These are phyloP conservation scores for Acer campestre DNA, from an alignment of 345 rosid species.

Conservation along the genomic window DNA sequence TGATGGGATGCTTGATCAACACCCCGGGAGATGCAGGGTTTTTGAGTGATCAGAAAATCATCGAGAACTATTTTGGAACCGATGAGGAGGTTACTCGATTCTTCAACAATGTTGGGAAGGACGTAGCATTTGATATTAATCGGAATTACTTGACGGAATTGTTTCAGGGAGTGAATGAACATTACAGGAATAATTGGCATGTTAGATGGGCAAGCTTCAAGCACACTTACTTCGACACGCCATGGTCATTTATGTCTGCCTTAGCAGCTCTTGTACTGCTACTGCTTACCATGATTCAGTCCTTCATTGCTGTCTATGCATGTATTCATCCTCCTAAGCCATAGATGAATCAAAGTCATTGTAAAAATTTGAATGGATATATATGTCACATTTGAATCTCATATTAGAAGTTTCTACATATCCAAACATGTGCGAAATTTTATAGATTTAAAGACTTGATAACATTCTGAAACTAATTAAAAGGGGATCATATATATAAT, in stretches of 20 bases:
- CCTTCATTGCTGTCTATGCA: constrained; percentile 41
- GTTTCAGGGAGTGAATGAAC: constrained; percentile 52
- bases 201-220: constrained; percentile 57
- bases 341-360: background rate
- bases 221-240: constrained; percentile 51
- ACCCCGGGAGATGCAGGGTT: constrained; percentile 47
- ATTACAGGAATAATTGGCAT: constrained; percentile 46
- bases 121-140: constrained; percentile 44
- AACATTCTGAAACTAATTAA: too few relatives aligned
- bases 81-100: constrained; percentile 48
- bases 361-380: background rate
- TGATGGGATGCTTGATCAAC: constrained; percentile 59
- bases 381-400: background rate
- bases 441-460: too few relatives aligned
- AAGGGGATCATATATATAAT: too few relatives aligned
- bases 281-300: constrained; percentile 46
- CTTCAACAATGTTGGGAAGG: constrained; percentile 52
- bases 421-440: too few relatives aligned
- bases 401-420: background rate
- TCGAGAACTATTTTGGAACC: constrained; percentile 59
- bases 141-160: constrained; percentile 38
- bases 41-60: constrained; percentile 41
- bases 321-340: constrained; percentile 18
- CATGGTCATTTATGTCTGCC: constrained; percentile 65
- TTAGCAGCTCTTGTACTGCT: constrained; percentile 50